Base-by-base conservation (phyloP, 176 grass and related monocot species). In the Musa itinerans region DNA sequence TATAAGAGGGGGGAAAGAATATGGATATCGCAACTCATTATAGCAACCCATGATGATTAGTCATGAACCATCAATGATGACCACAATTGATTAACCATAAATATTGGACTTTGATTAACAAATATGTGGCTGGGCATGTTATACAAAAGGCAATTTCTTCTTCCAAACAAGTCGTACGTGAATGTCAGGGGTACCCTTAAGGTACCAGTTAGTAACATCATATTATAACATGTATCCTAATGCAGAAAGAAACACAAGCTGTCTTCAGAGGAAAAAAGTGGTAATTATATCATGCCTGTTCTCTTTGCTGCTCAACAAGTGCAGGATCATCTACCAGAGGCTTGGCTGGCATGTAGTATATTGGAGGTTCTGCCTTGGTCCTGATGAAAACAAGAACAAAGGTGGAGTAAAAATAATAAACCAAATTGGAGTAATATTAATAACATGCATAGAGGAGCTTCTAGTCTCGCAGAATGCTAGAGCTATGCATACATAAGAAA, bases 331-430 rank as follows among this genome's bases (percentile, higher is more conserved):
- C 86, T 58, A 85, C 73, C 54, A 98, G 71, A 83, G 88, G 84
- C 82, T 92, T 99, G 65, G 69, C 66, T 80, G 86, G 95, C 88
- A 87, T 84, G 81, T 94, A 99, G 79, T 99, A 99, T 80, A 99
- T 94, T 61, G 82, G 82, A 74, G 95, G 95, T 84, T 94, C 88
- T 78, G 86, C 61, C 76, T 93, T 99, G 82, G 95, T 99, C 88
- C 95, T 99, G 86, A 72, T 73, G 87, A 79, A 90, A 43, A 43
- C 21, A 63, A 76, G 68, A 79, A 63, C 51, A 76, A 72, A 82
- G 16, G 81, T 81, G 87, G 22, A 77, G 81, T 71, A 22, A 81
- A 80, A 75, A 75, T 17, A 78, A 27, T 63, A 57, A 80, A 25
- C 5, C 67, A 69, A 50, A 80, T 52, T 56, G 53, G 51, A 74